Percentiles rank a stretch among this genome's conserved stretches.
These are phyloP conservation scores for Fusarium virguliforme DNA, from an alignment of 2,329 filamentous ascomycete species.

Conservation along the genomic window DNA sequence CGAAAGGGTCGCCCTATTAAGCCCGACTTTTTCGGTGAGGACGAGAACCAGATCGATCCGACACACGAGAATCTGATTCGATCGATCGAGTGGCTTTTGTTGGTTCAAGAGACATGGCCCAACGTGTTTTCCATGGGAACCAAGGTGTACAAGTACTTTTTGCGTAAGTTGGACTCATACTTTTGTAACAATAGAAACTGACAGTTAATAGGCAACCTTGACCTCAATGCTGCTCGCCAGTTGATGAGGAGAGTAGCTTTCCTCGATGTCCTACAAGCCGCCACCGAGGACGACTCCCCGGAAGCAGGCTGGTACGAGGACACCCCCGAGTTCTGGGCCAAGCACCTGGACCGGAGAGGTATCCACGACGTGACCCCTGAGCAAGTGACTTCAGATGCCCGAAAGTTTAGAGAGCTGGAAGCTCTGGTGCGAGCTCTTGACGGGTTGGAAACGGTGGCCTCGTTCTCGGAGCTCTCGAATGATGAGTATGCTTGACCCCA, in stretches of 20 bases:
- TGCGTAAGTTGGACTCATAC: conserved; percentile 73
- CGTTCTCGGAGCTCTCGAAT: conserved; percentile 66
- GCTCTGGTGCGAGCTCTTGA: conserved; percentile 77
- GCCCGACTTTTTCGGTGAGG: conserved; percentile 79
- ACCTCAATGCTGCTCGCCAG: conserved; percentile 69
- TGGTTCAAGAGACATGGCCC: conserved; percentile 80
- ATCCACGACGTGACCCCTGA: conserved; percentile 58
- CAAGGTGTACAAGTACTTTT: conserved; percentile 85
- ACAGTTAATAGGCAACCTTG: conserved; percentile 61
- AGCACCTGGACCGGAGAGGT: conserved; percentile 56
- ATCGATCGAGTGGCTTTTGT: conserved; percentile 87
- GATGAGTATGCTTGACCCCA: conserved; percentile 65
- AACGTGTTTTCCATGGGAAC: conserved; percentile 79
- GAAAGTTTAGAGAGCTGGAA: conserved; percentile 79
- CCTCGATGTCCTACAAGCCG: conserved; percentile 63
- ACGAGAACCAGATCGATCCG: conserved; percentile 67
- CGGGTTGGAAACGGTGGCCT: conserved; percentile 76
- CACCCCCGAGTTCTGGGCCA: conserved; percentile 58
- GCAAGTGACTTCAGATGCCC: conserved; percentile 69
- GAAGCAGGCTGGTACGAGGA: conserved; percentile 60
- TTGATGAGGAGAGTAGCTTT: conserved; percentile 69
- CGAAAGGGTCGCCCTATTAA: conserved; percentile 75
- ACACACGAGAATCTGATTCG: conserved; percentile 82
- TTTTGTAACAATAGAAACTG: conserved; percentile 14
- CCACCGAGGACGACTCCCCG: conserved; percentile 57